These are phyloP conservation scores for Paramecium sonneborni DNA, from an alignment of 73 alveolate species.

Conservation along the genomic window DNA sequence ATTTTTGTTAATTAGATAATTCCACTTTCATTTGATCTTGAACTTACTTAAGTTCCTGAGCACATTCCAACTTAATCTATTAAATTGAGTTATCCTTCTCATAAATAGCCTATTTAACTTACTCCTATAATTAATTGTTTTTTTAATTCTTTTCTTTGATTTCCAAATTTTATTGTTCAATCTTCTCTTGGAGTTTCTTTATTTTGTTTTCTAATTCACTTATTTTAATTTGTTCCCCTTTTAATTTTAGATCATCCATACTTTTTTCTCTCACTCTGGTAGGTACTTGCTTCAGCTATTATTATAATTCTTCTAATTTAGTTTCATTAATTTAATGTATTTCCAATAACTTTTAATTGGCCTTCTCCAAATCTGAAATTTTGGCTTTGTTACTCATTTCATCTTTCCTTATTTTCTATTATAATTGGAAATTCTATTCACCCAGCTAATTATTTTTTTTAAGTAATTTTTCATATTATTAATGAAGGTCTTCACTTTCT, in stretches of 20 bases:
- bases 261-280: not conserved
- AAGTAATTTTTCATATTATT: not conserved
- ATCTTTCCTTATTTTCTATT: not conserved
- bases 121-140: not conserved
- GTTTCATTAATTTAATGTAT: not conserved
- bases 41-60: not conserved
- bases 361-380: not conserved
- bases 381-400: not conserved
- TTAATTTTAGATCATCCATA: not conserved
- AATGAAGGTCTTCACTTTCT: not conserved
- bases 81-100: not conserved
- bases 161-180: not conserved
- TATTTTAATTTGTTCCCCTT: not conserved
- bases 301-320: not conserved
- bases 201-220: not conserved
- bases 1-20: not conserved
- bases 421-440: not conserved
- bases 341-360: not conserved
- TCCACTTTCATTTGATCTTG: constrained; percentile 1
- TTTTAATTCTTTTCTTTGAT: not conserved
- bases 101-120: not conserved
- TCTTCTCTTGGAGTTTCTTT: not conserved
- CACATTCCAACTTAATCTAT: constrained; percentile 3
- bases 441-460: not conserved
- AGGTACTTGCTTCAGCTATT: not conserved